A percentile compares a stretch with the other conserved stretches of the same genome.
phyloP scores from a whole-genome alignment of 1,284 basidiomycete species.

The Schizophyllum amplum region DNA sequence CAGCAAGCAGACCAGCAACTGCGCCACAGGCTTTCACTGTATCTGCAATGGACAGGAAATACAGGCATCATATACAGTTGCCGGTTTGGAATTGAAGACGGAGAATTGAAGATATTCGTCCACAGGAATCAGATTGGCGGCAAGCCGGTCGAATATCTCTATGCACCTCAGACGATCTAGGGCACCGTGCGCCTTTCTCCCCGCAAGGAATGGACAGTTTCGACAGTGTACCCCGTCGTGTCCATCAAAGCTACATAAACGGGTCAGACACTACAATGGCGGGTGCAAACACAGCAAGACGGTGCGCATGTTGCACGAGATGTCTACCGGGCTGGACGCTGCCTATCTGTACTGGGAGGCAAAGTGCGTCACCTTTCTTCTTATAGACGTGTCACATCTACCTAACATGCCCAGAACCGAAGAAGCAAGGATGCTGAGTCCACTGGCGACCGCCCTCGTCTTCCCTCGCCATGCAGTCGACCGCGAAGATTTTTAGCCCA shows the following conservation, averaged over 20 bases:
- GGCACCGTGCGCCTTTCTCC: conserved; percentile 13
- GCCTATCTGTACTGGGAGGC: conserved; percentile 29
- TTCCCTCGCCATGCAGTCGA: no score
- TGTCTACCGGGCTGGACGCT: conserved; percentile 19
- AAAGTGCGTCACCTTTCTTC: no score
- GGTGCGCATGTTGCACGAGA: conserved; percentile 20
- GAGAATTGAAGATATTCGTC: not conserved
- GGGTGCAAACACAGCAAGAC: conserved; percentile 17
- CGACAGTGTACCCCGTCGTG: conserved; percentile 24
- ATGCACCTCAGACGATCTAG: conserved; percentile 8
- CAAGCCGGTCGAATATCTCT: conserved; percentile 20
- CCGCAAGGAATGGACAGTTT: conserved; percentile 17
- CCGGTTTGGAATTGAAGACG: not conserved
- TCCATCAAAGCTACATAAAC: conserved; percentile 12
- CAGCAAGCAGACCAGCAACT: no score
- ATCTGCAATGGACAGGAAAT: no score
- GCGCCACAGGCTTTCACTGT: no score
- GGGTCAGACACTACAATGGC: conserved; percentile 16
- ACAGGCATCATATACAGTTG: no score
- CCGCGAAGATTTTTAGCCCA: not conserved
- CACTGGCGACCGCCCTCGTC: no score
- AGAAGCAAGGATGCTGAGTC: no score
- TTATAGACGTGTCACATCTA: no score
- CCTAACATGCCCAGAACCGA: no score
- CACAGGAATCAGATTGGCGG: not conserved